Evolutionary conservation across 208 protist species (phyloP), one percentile per base, ranked within the genome.

Genomic region (Acanthamoeba lenticulata): DNA sequence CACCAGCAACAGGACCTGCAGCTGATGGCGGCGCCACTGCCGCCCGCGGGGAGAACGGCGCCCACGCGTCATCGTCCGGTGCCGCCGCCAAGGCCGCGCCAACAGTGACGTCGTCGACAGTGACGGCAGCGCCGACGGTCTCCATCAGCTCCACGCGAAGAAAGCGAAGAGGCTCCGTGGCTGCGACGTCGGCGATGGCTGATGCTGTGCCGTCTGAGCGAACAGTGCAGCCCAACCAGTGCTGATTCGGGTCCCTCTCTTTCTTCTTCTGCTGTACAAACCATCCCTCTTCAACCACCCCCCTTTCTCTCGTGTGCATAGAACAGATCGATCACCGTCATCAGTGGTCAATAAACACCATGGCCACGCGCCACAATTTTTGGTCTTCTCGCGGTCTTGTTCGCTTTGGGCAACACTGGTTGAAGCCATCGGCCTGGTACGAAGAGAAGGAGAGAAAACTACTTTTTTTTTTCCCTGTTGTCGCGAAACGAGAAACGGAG

Each of bases 141-240:
- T 79, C 67, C 1, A 86, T 86, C 45, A 86, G 44, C 44, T 29
- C 77, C n/a, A 86, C 44, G 44, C 40, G 77, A 34, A 55, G 77
- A 72, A 72, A 57, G 49, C 9, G 38, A 79, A 86, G 77, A 86
- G 57, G 77, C 77, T 38, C 49, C 40, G 77, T 2, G 36, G 69
- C 11, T 15, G 40, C 38, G 34, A 2, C 44, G 24, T 0, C 44
- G 44, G n/a, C 27, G 44, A 24, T 3, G 45, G 29, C n/a, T 44
- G 45, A 86, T 27, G 77, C 44, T 44, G 29, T 57, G 27, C 44
- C 38, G 40, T n/a, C 44, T 27, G 77, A 86, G 19, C 77, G 77
- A 57, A 57, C 77, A 47, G 77, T 86, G 32, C 77, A 86, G 77
- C 77, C 77, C 77, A 55, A 86, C 44, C 77, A 86, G 6, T 86